A percentile compares a stretch with the other conserved stretches of the same genome.
phyloP scores from a whole-genome alignment of 148 eudicot genomes.

The Talinum fruticosum region DNA sequence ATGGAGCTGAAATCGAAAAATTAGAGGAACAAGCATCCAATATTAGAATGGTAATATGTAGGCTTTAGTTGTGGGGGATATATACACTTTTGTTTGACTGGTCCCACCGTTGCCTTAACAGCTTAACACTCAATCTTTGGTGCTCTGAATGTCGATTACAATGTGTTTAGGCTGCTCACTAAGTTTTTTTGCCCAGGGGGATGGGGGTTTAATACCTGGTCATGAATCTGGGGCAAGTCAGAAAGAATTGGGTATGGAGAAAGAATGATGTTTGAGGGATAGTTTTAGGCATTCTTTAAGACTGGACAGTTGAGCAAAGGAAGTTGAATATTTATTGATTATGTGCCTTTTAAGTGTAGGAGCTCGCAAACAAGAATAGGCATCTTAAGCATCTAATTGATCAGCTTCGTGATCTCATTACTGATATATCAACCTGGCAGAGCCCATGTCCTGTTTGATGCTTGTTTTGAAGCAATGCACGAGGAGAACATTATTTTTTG shows the following conservation, averaged over 20 bases:
- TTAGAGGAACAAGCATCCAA: constrained; percentile 62
- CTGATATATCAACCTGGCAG: constrained; percentile 85
- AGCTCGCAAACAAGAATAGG: constrained; percentile 66
- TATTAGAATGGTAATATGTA: constrained; percentile 52
- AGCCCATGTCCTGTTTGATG: constrained; percentile 59
- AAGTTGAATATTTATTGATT: not conserved
- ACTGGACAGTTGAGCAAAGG: not conserved
- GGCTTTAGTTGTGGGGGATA: too few species aligned
- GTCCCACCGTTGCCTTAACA: too few species aligned
- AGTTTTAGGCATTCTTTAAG: not conserved
- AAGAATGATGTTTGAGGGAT: not conserved
- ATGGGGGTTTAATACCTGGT: not conserved
- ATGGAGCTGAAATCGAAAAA: constrained; percentile 56
- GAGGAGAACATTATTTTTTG: not conserved
- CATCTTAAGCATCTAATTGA: constrained; percentile 67
- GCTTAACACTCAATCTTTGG: not conserved
- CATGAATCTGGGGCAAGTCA: not conserved
- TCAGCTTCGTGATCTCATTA: constrained; percentile 69
- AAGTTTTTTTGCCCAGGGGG: not conserved
- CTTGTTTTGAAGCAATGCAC: not conserved
- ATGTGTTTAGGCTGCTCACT: not conserved
- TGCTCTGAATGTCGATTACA: not conserved
- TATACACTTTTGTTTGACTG: too few species aligned
- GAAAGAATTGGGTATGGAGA: not conserved
- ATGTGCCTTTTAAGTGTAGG: constrained; percentile 35